phyloP scores from a whole-genome alignment of 371 early-diverging fungal genomes.

The Mucor velutinosus region DNA sequence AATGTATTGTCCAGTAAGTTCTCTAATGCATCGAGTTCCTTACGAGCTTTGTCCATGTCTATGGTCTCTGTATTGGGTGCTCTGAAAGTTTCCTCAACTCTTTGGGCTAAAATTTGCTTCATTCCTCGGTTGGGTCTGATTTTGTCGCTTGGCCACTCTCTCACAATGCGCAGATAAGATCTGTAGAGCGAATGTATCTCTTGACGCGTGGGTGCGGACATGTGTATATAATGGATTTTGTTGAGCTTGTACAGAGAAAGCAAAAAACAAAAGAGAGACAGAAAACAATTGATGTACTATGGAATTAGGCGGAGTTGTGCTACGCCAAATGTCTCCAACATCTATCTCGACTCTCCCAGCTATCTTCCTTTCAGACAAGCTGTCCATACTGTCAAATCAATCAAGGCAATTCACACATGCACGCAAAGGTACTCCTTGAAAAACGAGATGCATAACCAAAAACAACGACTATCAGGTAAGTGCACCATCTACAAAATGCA shows the following conservation, averaged over 20 bases:
- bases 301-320: conserved; percentile 11
- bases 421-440: no score
- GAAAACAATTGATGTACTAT: background rate
- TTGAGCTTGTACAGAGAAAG: background rate
- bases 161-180: conserved; percentile 53
- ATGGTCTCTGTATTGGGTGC: conserved; percentile 22
- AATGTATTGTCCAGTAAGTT: conserved; percentile 53
- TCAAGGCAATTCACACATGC: no score
- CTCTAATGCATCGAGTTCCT: conserved; percentile 55
- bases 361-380: no score
- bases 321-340: background rate
- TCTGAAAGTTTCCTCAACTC: conserved; percentile 57
- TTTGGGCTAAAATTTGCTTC: conserved; percentile 57
- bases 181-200: conserved; percentile 51
- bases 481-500: background rate
- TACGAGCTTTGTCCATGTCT: conserved; percentile 38
- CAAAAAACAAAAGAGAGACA: background rate
- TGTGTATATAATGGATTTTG: background rate
- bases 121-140: conserved; percentile 62
- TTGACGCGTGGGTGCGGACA: conserved; percentile 20
- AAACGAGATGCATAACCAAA: no score
- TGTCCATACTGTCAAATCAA: no score
- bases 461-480: no score
- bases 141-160: conserved; percentile 63
- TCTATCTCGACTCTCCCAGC: background rate